Evolutionary conservation across 768 basidiomycete species (phyloP).

Genomic region (Lanmaoa rubissima): DNA sequence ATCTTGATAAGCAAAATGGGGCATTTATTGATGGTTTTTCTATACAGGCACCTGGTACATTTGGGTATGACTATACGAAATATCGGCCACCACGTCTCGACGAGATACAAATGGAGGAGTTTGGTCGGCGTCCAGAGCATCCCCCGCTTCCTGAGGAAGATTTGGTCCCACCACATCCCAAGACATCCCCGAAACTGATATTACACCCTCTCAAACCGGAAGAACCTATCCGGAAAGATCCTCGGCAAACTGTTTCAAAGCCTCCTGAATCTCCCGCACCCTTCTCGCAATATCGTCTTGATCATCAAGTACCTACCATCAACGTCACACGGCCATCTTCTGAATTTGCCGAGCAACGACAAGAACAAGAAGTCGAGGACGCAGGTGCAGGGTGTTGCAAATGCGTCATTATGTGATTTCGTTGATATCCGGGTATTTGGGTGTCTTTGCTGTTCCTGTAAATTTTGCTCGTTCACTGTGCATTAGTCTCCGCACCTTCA

Average conservation of each 20-base stretch:
- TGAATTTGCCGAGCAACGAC: constrained; percentile 29
- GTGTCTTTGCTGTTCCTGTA: constrained; percentile 23
- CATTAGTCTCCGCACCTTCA: constrained; percentile 10
- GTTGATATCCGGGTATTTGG: constrained; percentile 17
- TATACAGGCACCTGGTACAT: constrained; percentile 74
- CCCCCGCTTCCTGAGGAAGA: constrained; percentile 17
- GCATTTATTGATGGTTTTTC: constrained; percentile 4
- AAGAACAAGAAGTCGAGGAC: constrained; percentile 41
- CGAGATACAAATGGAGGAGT: constrained; percentile 65
- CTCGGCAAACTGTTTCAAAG: constrained; percentile 16
- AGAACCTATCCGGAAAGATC: constrained; percentile 27
- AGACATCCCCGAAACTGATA: constrained; percentile 10
- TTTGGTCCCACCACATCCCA: neutral
- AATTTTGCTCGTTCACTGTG: constrained; percentile 25
- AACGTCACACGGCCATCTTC: constrained; percentile 31
- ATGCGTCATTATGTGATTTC: constrained; percentile 78
- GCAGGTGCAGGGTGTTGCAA: constrained; percentile 65
- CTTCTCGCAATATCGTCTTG: constrained; percentile 53
- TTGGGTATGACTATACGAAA: constrained; percentile 74
- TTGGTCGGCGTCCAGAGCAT: constrained; percentile 44
- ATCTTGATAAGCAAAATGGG: neutral
- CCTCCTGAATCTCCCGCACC: constrained; percentile 56
- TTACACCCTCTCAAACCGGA: constrained; percentile 29
- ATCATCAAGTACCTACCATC: constrained; percentile 31
- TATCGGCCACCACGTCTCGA: constrained; percentile 49